Conservation (phyloP, 1,284 basidiomycete genomes). For the Athelia sp. region DNA sequence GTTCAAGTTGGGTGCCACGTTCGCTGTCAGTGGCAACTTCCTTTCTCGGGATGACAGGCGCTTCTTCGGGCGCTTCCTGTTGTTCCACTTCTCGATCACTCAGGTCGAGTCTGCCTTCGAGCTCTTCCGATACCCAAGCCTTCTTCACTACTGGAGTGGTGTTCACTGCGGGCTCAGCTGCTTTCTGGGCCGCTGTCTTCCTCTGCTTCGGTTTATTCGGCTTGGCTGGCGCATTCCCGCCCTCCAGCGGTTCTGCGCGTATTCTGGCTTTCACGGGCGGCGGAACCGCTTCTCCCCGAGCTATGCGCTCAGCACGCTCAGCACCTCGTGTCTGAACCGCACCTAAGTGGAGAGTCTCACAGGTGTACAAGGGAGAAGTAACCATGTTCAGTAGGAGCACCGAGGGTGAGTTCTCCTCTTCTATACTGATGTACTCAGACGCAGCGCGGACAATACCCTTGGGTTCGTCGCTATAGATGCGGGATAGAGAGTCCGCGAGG, state of each 20-base stretch:
- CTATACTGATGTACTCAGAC: slow-evolving; percentile 16
- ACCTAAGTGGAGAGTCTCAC: not conserved
- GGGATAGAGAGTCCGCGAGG: slow-evolving; percentile 28
- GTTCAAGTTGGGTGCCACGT: no score
- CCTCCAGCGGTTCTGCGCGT: slow-evolving; percentile 11
- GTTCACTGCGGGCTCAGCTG: no score
- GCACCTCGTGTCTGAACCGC: not conserved
- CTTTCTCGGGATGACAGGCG: no score
- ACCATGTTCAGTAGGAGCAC: slow-evolving; percentile 4
- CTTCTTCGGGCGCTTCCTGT: no score
- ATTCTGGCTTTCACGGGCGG: not conserved
- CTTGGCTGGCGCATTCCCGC: no score
- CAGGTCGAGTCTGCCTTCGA: no score
- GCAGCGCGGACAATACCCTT: slow-evolving; percentile 16
- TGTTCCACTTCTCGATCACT: no score
- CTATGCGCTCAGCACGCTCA: not conserved
- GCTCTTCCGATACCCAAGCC: no score
- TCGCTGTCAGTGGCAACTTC: no score
- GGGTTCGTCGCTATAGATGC: slow-evolving; percentile 27
- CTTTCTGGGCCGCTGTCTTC: no score
- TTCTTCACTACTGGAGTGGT: no score
- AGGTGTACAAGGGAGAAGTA: not conserved
- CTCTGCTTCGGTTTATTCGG: no score
- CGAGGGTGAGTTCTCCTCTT: slow-evolving; percentile 2
- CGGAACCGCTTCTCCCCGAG: not conserved